Percentiles rank a stretch among this genome's conserved stretches.
Conservation (phyloP, 192 early-diverging fungal genomes). For the Linnemannia schmuckeri region DNA sequence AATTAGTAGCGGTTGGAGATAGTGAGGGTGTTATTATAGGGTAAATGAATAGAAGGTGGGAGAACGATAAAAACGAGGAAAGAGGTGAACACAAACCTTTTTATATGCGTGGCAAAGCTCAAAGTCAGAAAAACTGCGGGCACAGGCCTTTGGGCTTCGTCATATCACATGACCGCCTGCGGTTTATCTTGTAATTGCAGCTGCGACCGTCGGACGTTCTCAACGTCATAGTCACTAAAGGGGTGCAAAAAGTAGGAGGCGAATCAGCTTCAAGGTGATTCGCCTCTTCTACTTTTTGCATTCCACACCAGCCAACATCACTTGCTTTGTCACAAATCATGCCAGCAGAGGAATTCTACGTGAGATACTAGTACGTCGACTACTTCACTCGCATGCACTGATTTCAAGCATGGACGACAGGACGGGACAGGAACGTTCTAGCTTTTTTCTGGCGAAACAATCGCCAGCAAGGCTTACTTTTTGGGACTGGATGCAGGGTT, state of each 20-base stretch:
- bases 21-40: background rate
- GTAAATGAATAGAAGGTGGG: background rate
- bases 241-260: background rate
- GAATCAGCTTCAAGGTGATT: slow-evolving; percentile 10
- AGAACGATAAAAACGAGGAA: background rate
- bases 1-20: background rate
- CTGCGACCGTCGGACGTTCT: background rate
- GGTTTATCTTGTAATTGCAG: background rate
- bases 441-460: too few relatives aligned
- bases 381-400: background rate
- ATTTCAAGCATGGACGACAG: background rate
- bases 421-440: background rate
- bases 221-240: background rate
- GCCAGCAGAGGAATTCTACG: slow-evolving; percentile 58
- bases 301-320: background rate
- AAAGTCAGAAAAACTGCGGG: slow-evolving; percentile 9
- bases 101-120: background rate
- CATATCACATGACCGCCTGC: slow-evolving; percentile 18
- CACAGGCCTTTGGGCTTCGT: background rate
- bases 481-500: background rate
- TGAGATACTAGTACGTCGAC: slow-evolving; percentile 52
- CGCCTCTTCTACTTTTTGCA: background rate
- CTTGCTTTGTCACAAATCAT: slow-evolving; percentile 12
- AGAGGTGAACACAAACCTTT: background rate
- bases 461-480: background rate